Conservation (phyloP, 331 rosid genomes). For the Telfairia occidentalis region DNA sequence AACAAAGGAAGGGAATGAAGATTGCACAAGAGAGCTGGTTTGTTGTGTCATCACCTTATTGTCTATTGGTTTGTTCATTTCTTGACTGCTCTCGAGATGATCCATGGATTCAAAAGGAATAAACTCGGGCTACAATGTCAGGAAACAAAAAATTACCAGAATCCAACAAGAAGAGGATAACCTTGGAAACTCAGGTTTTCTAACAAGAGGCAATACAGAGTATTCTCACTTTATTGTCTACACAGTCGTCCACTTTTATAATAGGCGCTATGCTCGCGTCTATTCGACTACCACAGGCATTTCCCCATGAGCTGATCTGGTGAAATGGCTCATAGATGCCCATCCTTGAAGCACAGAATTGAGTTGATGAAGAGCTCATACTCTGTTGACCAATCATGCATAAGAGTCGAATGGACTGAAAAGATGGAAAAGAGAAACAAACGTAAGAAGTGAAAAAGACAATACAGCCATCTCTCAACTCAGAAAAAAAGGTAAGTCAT, state of each 20-base stretch:
- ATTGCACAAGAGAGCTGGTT: not conserved
- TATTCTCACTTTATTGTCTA: conserved; percentile 37
- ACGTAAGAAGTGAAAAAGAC: not conserved
- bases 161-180: not conserved
- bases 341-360: conserved; percentile 21
- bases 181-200: not conserved
- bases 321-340: conserved; percentile 13
- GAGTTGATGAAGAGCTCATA: conserved; percentile 17
- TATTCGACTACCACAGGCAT: not conserved
- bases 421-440: not conserved
- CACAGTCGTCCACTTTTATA: not conserved
- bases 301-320: conserved; percentile 7
- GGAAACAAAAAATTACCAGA: conserved; percentile 17
- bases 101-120: conserved; percentile 37
- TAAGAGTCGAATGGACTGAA: conserved; percentile 6
- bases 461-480: not conserved
- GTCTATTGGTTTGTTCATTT: conserved; percentile 26
- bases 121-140: conserved; percentile 36
- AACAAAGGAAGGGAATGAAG: not conserved
- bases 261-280: not conserved
- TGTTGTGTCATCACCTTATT: conserved; percentile 45
- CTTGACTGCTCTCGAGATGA: conserved; percentile 48
- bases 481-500: not conserved
- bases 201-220: not conserved
- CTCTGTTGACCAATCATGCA: conserved; percentile 9